A percentile compares a stretch with the other conserved stretches of the same genome.
These are phyloP conservation scores for Immersiella caudata DNA, from an alignment of 495 filamentous ascomycete genomes.

Conservation along the genomic window DNA sequence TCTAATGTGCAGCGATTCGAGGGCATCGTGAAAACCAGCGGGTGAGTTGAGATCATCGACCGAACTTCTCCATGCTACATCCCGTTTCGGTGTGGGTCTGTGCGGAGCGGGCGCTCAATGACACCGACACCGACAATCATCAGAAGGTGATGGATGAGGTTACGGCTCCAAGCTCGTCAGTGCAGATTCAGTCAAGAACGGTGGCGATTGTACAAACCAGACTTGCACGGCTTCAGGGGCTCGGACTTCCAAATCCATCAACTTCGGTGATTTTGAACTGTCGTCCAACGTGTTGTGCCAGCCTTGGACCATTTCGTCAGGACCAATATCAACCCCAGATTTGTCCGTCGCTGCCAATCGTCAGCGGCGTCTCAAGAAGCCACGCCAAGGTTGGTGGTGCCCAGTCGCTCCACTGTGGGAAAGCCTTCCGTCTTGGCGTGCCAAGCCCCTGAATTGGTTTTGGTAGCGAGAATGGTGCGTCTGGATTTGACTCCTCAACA, in stretches of 20 bases:
- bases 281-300: too few relatives aligned
- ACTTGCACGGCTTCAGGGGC: too few relatives aligned
- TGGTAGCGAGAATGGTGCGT: not conserved
- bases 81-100: conserved; percentile 24
- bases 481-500: not conserved
- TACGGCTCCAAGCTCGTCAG: not conserved
- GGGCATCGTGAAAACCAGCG: too few relatives aligned
- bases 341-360: not conserved
- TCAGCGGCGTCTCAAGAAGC: not conserved
- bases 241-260: too few relatives aligned
- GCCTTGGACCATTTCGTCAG: too few relatives aligned
- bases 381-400: not conserved
- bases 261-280: too few relatives aligned
- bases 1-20: too few relatives aligned
- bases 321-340: not conserved
- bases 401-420: not conserved
- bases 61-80: too few relatives aligned
- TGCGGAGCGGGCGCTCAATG: not conserved
- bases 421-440: not conserved
- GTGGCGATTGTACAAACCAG: not conserved
- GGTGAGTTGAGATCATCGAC: too few relatives aligned
- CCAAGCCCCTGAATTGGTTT: not conserved
- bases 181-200: too few relatives aligned
- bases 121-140: not conserved
- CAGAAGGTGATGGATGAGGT: not conserved